A percentile compares a stretch with the other conserved stretches of the same genome.
These are phyloP conservation scores for Triticum dicoccoides DNA, from an alignment of 176 grass and related monocot species.

Conservation along the genomic window DNA sequence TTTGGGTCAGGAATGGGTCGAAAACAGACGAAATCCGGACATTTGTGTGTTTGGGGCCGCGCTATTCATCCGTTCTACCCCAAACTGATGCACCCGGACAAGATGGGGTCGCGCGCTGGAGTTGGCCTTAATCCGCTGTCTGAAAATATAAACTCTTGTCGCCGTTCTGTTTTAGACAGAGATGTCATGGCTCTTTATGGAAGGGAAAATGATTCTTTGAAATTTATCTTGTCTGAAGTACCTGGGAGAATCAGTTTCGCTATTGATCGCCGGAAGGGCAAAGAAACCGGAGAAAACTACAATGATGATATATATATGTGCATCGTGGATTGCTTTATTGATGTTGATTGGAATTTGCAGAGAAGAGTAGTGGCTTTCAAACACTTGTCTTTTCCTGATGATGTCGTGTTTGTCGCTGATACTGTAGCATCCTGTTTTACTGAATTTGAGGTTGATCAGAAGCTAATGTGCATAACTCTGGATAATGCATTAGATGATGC, in stretches of 20 bases:
- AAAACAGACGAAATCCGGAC: too few relatives aligned
- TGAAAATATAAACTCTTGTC: not conserved
- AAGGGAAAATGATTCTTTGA: not conserved
- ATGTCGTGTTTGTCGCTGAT: not conserved
- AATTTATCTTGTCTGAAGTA: not conserved
- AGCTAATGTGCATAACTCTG: not conserved
- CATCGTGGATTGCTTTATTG: slow-evolving; percentile 26
- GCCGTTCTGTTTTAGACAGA: not conserved
- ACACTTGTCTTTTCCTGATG: slow-evolving; percentile 20
- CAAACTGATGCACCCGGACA: too few relatives aligned
- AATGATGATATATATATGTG: slow-evolving; percentile 23
- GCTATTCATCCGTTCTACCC: too few relatives aligned
- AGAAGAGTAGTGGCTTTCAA: slow-evolving; percentile 31
- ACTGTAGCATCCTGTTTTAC: not conserved
- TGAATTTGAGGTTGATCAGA: slow-evolving; percentile 18
- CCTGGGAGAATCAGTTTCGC: slow-evolving; percentile 12
- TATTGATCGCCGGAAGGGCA: slow-evolving; percentile 10
- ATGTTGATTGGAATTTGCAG: slow-evolving; percentile 23
- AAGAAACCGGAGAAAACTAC: not conserved
- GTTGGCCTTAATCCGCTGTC: not conserved
- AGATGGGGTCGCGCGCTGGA: too few relatives aligned
- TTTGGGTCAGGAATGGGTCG: too few relatives aligned
- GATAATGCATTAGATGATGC: slow-evolving; percentile 20
- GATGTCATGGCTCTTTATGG: not conserved
- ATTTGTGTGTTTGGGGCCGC: too few relatives aligned